A percentile compares a stretch with the other conserved stretches of the same genome.
Conservation (phyloP, 352 stramenopile genomes). For the Globisporangium acanthophoron region DNA sequence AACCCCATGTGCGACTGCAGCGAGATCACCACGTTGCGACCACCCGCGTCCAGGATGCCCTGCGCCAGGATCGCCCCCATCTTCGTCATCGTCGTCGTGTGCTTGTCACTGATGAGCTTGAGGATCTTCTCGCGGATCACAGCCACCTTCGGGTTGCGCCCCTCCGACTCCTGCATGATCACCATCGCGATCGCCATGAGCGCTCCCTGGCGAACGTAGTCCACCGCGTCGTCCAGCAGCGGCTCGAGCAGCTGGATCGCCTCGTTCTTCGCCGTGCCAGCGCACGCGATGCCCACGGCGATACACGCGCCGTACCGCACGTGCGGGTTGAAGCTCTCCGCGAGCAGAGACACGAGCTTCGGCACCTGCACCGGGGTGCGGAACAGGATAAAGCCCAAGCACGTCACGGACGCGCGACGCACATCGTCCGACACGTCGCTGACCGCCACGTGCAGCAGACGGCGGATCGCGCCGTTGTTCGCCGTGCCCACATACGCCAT, state of each 20-base stretch:
- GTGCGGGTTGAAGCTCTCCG: slow-evolving; percentile 99
- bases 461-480: slow-evolving; percentile 96
- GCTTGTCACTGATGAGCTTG: slow-evolving; percentile 95
- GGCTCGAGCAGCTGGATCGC: slow-evolving; percentile 96
- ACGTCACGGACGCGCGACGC: slow-evolving; percentile 95
- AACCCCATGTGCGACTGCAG: slow-evolving; percentile 96
- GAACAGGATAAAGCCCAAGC: slow-evolving; percentile 98
- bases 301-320: slow-evolving; percentile 99
- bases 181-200: slow-evolving; percentile 97
- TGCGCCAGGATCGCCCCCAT: slow-evolving; percentile 97
- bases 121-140: slow-evolving; percentile 83
- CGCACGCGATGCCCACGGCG: slow-evolving; percentile 97
- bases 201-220: slow-evolving; percentile 98
- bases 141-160: slow-evolving; percentile 77
- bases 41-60: slow-evolving; percentile 97
- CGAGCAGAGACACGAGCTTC: slow-evolving; percentile 92
- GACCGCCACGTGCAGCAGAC: slow-evolving; percentile 97
- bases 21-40: slow-evolving; percentile 95
- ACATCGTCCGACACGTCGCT: slow-evolving; percentile 99
- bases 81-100: slow-evolving; percentile 98
- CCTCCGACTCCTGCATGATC: slow-evolving; percentile 96
- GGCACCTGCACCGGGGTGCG: slow-evolving; percentile 93
- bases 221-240: slow-evolving; percentile 97
- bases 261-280: slow-evolving; percentile 95
- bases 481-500: slow-evolving; percentile 97